A percentile compares a stretch with the other conserved stretches of the same genome.
Conservation (phyloP, 768 basidiomycete genomes). For the Atractiella rhizophila region DNA sequence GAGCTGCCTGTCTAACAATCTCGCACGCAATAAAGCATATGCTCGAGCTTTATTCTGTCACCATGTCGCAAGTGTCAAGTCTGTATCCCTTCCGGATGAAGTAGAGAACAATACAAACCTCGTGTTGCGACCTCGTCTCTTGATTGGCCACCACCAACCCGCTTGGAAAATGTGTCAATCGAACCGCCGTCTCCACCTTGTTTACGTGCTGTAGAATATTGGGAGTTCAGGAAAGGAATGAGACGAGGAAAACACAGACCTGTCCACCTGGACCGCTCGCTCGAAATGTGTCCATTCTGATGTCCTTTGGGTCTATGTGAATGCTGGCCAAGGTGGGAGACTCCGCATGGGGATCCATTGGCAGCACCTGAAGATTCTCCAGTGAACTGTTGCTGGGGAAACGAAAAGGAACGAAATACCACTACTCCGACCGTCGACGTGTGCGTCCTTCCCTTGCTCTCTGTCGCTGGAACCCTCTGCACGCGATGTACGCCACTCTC, state of each 20-base stretch:
- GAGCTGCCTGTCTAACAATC: constrained; percentile 58
- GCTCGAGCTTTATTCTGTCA: constrained; percentile 70
- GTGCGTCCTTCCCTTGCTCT: constrained; percentile 62
- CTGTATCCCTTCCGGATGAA: background rate
- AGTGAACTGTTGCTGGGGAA: background rate
- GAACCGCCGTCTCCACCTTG: constrained; percentile 90
- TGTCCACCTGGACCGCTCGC: constrained; percentile 92
- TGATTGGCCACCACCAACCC: constrained; percentile 95
- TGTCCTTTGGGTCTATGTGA: constrained; percentile 51
- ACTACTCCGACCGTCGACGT: constrained; percentile 73
- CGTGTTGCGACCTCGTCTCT: constrained; percentile 86
- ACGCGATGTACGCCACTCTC: constrained; percentile 93
- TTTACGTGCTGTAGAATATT: constrained; percentile 54
- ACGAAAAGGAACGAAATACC: constrained; percentile 27
- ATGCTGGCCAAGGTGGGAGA: too few relatives aligned
- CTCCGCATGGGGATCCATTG: too few relatives aligned
- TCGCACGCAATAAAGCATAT: constrained; percentile 62
- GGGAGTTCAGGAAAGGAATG: background rate
- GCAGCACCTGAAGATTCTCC: too few relatives aligned
- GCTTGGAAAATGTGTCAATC: constrained; percentile 72
- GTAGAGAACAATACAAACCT: constrained; percentile 27
- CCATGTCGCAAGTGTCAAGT: background rate
- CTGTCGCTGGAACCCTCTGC: constrained; percentile 76
- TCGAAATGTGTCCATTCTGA: constrained; percentile 81
- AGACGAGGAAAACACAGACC: constrained; percentile 24